Percentiles rank a stretch among this genome's conserved stretches.
These are phyloP conservation scores for Nelumbo lutea DNA, from an alignment of 164 flowering plant species.

Conservation along the genomic window DNA sequence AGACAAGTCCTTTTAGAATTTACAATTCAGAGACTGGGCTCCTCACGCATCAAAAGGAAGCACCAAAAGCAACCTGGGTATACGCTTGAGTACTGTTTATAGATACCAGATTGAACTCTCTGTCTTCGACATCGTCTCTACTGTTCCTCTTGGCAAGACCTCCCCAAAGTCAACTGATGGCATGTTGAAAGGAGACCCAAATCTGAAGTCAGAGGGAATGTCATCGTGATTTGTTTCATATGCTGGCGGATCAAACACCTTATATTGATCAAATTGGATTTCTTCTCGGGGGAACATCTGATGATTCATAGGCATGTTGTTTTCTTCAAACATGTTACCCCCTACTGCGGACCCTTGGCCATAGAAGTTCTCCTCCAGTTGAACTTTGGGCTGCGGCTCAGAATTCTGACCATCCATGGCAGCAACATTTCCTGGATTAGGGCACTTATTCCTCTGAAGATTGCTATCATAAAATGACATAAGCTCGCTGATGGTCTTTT, in stretches of 20 bases:
- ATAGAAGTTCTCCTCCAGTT: conserved; percentile 26
- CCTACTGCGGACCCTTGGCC: conserved; percentile 32
- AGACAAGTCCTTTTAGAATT: conserved; percentile 1
- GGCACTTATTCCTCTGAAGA: conserved; percentile 29
- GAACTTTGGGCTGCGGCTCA: conserved; percentile 24
- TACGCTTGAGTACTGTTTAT: conserved; percentile 1
- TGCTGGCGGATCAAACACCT: conserved; percentile 27
- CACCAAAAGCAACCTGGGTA: background rate
- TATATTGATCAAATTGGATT: conserved; percentile 35
- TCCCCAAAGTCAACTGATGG: conserved; percentile 29
- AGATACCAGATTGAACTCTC: conserved; percentile 50
- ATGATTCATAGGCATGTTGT: conserved; percentile 24
- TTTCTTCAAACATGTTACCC: conserved; percentile 30
- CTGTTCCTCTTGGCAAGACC: conserved; percentile 22
- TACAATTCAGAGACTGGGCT: background rate
- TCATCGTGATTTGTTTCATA: conserved; percentile 30
- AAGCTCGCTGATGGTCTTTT: conserved; percentile 56
- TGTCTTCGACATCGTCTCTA: conserved; percentile 31
- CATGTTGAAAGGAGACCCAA: conserved; percentile 50
- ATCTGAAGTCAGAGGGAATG: conserved; percentile 23
- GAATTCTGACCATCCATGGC: conserved; percentile 21
- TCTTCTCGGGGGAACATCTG: conserved; percentile 32
- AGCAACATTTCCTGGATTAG: conserved; percentile 16
- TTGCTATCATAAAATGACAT: conserved; percentile 55
- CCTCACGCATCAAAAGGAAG: background rate